Evolutionary conservation across 2,329 filamentous ascomycete species (phyloP).

Genomic region (Fusarium ramigenum): DNA sequence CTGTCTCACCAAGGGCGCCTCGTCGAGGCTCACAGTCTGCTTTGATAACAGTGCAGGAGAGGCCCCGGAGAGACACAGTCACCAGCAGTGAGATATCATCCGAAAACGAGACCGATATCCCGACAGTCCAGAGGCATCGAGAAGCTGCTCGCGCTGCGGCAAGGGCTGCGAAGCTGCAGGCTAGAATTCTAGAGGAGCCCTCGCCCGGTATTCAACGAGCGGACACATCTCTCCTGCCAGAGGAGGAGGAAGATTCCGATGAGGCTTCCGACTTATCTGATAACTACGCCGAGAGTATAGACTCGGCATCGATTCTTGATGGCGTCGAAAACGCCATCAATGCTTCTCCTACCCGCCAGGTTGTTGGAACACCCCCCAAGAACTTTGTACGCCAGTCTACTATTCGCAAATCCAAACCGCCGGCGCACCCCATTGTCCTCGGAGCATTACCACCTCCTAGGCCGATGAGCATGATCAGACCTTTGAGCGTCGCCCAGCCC

Average conservation of each 20-base stretch:
- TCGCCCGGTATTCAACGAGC: constrained; percentile 54
- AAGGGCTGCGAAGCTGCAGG: constrained; percentile 49
- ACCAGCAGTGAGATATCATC: constrained; percentile 87
- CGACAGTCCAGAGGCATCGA: constrained; percentile 70
- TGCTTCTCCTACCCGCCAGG: constrained; percentile 63
- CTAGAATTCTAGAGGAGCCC: constrained; percentile 52
- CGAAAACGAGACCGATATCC: constrained; percentile 79
- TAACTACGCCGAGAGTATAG: constrained; percentile 72
- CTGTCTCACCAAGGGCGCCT: constrained; percentile 58
- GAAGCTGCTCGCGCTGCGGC: constrained; percentile 69
- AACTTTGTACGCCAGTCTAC: constrained; percentile 71
- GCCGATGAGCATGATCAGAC: constrained; percentile 70
- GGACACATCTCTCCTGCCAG: constrained; percentile 63
- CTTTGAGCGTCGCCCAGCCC: constrained; percentile 73
- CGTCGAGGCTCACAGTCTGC: constrained; percentile 77
- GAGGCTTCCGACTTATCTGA: constrained; percentile 71
- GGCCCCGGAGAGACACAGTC: constrained; percentile 77
- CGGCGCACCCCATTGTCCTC: constrained; percentile 65
- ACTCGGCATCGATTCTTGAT: constrained; percentile 76
- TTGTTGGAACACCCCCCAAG: constrained; percentile 71
- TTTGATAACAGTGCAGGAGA: constrained; percentile 74
- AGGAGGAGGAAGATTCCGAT: constrained; percentile 69
- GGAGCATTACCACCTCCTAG: constrained; percentile 76
- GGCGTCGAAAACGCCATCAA: constrained; percentile 68
- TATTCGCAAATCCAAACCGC: constrained; percentile 68